phyloP scores from a whole-genome alignment of 2,329 filamentous ascomycete genomes.

The Aspergillus terreus region DNA sequence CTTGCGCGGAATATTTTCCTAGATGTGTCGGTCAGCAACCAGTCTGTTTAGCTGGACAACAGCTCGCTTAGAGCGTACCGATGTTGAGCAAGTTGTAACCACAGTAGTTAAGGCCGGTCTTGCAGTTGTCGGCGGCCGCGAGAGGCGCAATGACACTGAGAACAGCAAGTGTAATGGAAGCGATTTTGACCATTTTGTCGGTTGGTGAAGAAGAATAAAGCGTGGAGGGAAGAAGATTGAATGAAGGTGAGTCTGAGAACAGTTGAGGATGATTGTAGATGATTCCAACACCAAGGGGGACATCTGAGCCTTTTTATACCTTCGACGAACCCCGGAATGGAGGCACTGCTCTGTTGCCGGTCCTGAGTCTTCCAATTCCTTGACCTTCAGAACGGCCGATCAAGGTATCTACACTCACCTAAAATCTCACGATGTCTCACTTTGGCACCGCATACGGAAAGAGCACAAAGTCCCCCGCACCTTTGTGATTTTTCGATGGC shows the following conservation, averaged over 20 bases:
- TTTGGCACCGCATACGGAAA: too few species aligned
- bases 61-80: not conserved
- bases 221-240: not conserved
- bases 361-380: too few species aligned
- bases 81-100: conserved; percentile 8
- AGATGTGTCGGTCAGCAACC: not conserved
- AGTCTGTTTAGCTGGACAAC: not conserved
- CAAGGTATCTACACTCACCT: too few species aligned
- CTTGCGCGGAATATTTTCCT: conserved; percentile 7
- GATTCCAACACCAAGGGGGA: not conserved
- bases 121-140: conserved; percentile 7
- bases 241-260: too few species aligned
- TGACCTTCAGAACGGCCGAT: too few species aligned
- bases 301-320: too few species aligned
- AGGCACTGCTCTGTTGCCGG: too few species aligned
- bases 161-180: conserved; percentile 1
- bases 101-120: conserved; percentile 8
- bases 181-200: conserved; percentile 3
- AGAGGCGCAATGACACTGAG: conserved; percentile 1
- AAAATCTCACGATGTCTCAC: too few species aligned
- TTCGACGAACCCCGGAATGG: too few species aligned
- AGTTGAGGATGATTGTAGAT: not conserved
- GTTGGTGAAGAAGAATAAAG: not conserved
- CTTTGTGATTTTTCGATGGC: too few species aligned
- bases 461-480: too few species aligned